Conservation (phyloP, 225 moss, liverwort and hornwort genomes). For the Sphagnum contortum region DNA sequence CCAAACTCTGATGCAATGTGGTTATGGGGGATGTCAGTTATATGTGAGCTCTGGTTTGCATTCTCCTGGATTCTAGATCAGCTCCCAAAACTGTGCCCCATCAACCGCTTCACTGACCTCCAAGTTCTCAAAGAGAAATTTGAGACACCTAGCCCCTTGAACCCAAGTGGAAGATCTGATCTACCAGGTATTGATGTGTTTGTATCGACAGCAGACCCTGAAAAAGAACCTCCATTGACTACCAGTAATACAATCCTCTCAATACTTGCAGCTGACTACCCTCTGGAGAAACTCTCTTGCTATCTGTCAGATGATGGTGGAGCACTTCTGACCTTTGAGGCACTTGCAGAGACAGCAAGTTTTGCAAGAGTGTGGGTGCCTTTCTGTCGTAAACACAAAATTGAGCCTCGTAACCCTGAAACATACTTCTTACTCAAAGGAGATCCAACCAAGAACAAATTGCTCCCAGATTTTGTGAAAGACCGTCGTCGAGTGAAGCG, state of each 20-base stretch:
- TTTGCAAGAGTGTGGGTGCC: slow-evolving; percentile 92
- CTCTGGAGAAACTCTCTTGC: slow-evolving; percentile 73
- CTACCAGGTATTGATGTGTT: slow-evolving; percentile 82
- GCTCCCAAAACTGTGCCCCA: slow-evolving; percentile 74
- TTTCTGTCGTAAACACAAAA: slow-evolving; percentile 77
- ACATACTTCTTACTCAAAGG: slow-evolving; percentile 61
- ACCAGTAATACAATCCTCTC: slow-evolving; percentile 86
- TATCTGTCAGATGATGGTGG: slow-evolving; percentile 91
- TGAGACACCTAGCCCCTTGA: slow-evolving; percentile 54
- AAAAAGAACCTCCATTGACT: slow-evolving; percentile 84
- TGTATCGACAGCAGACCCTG: slow-evolving; percentile 84
- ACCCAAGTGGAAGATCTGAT: slow-evolving; percentile 79
- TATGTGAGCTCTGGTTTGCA: slow-evolving; percentile 92
- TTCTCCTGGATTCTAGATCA: slow-evolving; percentile 94
- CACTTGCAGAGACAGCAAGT: slow-evolving; percentile 84
- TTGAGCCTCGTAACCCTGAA: slow-evolving; percentile 85
- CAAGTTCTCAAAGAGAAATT: slow-evolving; percentile 67
- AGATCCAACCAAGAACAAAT: slow-evolving; percentile 81
- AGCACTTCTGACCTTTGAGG: slow-evolving; percentile 72
- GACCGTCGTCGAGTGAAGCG: slow-evolving; percentile 85
- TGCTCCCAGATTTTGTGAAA: slow-evolving; percentile 77
- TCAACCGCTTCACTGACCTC: slow-evolving; percentile 76
- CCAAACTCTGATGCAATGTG: slow-evolving; percentile 72
- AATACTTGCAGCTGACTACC: slow-evolving; percentile 72
- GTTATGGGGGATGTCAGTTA: slow-evolving; percentile 92